Evolutionary conservation across 2,329 filamentous ascomycete species (phyloP).

Genomic region (Talaromyces sp.): DNA sequence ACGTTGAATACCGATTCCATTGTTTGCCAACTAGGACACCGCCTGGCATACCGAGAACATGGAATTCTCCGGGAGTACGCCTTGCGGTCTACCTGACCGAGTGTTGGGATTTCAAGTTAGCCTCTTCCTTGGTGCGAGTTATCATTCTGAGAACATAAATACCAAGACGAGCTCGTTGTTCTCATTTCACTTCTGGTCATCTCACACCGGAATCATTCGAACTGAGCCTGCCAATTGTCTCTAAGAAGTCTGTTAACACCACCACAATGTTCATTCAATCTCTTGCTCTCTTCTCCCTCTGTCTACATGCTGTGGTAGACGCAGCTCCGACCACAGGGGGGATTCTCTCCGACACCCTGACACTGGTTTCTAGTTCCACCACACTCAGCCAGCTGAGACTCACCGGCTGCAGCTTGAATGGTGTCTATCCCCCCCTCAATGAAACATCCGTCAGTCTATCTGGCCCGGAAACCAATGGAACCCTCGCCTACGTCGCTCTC

Average conservation of each 20-base stretch:
- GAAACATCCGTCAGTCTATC: conserved; percentile 21
- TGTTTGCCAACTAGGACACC: not conserved
- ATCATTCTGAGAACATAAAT: not conserved
- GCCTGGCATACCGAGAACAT: not conserved
- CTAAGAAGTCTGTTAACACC: not conserved
- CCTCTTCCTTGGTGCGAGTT: not conserved
- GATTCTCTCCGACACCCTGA: not conserved
- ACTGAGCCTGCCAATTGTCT: not conserved
- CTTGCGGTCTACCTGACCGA: not conserved
- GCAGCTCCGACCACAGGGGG: not conserved
- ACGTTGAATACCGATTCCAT: not conserved
- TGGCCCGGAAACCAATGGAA: conserved; percentile 19
- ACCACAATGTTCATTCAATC: not conserved
- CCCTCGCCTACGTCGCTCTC: conserved; percentile 40
- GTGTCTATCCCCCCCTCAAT: conserved; percentile 14
- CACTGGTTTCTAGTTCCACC: not conserved
- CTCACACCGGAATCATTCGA: not conserved
- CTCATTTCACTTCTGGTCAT: not conserved
- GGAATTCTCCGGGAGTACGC: not conserved
- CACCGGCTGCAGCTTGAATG: conserved; percentile 18
- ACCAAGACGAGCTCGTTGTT: not conserved
- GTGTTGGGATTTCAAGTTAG: not conserved
- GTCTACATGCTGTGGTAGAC: conserved; percentile 6
- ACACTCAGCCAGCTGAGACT: conserved; percentile 17
- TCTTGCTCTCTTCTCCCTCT: conserved; percentile 11